Base-by-base conservation (phyloP, 2,329 filamentous ascomycete genomes). In the Sclerotinia minor region DNA sequence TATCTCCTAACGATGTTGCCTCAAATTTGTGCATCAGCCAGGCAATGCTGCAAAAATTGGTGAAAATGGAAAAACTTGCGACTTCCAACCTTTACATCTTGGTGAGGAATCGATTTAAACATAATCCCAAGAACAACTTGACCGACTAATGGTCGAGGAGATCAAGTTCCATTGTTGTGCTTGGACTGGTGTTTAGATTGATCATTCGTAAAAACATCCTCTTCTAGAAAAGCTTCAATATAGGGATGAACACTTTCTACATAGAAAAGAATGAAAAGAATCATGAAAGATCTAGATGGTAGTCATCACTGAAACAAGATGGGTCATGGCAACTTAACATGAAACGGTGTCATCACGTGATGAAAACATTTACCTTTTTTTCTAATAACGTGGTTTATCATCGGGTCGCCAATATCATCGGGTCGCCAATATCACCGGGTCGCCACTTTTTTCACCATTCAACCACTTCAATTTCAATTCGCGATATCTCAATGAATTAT, bases 71-170 rank as follows among this genome's bases (percentile, higher is more conserved):
- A 21, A 35, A 21, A 35, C 19, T 60, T 60, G 45, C 7, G 21
- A n/a, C 21, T 50, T 13, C 15, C 32, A 55, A 32, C 7, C 8
- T 55, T 38, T 21, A 13, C 32, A 32, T n/a, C 5, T 24, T 47
- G 41, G 41, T 35, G 6, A 26, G 24, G 11, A 17, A 24, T 35
- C 26, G 17, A 49, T 5, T 19, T 29, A 2, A 60, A 24, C 26
- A 61, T 38, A 26, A 61, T 61, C 44, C 44, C 58, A 35, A 49
- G 29, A 26, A 61, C n/a, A 19, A 24, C 17, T 49, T 38, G n/a
- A 38, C 13, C 1, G 9, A 38, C 21, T 8, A 26, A 13, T 38
- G 59, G 8, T 15, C 59, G 15, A 5, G 15, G n/a, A 26, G 9
- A 49, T 38, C 49, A 21, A 38, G 21, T 63, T 38, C n/a, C 32